Percentiles rank a stretch among this genome's conserved stretches.
phyloP scores from a whole-genome alignment of 2,329 filamentous ascomycete genomes.

The Cladosporium colombiae region DNA sequence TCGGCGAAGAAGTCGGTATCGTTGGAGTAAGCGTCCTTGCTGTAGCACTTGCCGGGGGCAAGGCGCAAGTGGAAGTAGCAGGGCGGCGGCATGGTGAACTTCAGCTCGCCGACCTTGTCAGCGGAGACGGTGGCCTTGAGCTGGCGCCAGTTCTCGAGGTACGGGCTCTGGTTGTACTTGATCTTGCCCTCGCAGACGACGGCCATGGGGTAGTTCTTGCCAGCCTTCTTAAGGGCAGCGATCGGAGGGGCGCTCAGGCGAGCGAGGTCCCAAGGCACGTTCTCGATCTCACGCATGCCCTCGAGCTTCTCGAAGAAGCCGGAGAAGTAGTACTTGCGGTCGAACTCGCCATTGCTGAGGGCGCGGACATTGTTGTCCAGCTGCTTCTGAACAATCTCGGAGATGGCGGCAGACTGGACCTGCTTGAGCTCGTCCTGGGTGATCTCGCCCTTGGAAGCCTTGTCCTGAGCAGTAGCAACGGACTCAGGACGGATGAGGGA shows the following conservation, averaged over 20 bases:
- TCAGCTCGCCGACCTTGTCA: constrained; percentile 39
- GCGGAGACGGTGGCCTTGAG: constrained; percentile 35
- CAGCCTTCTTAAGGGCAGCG: constrained; percentile 41
- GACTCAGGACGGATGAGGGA: constrained; percentile 67
- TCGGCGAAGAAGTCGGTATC: constrained; percentile 41
- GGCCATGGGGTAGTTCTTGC: constrained; percentile 42
- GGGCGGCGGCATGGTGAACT: constrained; percentile 43
- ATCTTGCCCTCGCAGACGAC: constrained; percentile 42
- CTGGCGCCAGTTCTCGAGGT: constrained; percentile 41
- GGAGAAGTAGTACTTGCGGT: constrained; percentile 42
- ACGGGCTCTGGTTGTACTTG: constrained; percentile 37
- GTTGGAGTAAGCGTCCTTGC: constrained; percentile 35
- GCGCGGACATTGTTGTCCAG: constrained; percentile 62
- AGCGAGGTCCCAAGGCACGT: constrained; percentile 41
- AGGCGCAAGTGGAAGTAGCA: constrained; percentile 42
- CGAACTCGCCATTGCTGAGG: constrained; percentile 70
- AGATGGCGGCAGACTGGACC: constrained; percentile 66
- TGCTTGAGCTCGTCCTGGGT: constrained; percentile 58
- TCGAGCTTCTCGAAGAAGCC: constrained; percentile 43
- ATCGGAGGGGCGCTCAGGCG: constrained; percentile 40
- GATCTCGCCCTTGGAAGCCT: constrained; percentile 57
- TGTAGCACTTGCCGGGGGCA: constrained; percentile 40
- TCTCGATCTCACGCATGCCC: constrained; percentile 40
- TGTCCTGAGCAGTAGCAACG: constrained; percentile 60
- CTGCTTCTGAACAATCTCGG: constrained; percentile 66